phyloP scores from a whole-genome alignment of 108 stramenopile genomes.

The Conticribra weissflogii region DNA sequence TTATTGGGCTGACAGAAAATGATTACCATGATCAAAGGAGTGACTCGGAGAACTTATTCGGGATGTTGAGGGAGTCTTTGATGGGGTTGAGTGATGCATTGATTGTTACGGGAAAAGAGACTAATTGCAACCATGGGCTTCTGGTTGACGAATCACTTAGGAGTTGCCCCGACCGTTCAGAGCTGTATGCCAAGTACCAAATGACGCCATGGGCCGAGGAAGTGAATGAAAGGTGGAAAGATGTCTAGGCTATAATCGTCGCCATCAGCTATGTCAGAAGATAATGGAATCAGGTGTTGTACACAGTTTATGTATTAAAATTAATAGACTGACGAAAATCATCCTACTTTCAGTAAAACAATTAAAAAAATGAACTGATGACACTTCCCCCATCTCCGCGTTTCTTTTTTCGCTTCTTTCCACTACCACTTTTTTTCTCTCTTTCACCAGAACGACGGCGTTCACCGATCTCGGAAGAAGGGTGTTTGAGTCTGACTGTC shows the following conservation, averaged over 20 bases:
- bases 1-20: slow-evolving; percentile 10
- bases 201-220: slow-evolving; percentile 18
- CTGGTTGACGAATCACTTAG: slow-evolving; percentile 10
- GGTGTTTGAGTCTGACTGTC: background rate
- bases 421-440: slow-evolving; percentile 4
- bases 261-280: too few relatives aligned
- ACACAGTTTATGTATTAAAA: background rate
- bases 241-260: background rate
- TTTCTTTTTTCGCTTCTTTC: slow-evolving; percentile 11
- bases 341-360: background rate
- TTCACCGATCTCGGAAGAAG: too few relatives aligned
- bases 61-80: slow-evolving; percentile 8
- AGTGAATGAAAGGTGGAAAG: slow-evolving; percentile 19
- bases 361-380: slow-evolving; percentile 24
- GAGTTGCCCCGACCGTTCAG: background rate
- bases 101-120: slow-evolving; percentile 19
- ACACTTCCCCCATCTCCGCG: slow-evolving; percentile 8
- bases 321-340: too few relatives aligned
- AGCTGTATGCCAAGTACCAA: slow-evolving; percentile 13
- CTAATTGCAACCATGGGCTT: background rate
- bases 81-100: slow-evolving; percentile 7
- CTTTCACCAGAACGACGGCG: too few relatives aligned
- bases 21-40: background rate
- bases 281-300: background rate
- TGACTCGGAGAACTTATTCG: too few relatives aligned